phyloP scores from a whole-genome alignment of 768 basidiomycete species.

The Galerina marginata region DNA sequence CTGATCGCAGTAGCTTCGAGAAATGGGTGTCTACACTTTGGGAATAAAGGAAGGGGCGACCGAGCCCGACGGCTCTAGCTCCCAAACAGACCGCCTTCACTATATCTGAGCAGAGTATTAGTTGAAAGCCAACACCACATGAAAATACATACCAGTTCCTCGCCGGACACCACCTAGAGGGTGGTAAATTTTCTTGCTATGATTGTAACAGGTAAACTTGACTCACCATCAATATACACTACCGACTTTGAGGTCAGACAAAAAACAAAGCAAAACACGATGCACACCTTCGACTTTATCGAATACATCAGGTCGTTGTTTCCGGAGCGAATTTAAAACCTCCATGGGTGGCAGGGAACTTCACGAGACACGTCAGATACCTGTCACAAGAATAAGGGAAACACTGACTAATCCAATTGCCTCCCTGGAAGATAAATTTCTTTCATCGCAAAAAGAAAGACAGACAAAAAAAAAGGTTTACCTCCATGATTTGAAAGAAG shows the following conservation, averaged over 20 bases:
- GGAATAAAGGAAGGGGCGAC: constrained; percentile 85
- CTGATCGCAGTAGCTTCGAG: neutral
- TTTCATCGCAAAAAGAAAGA: constrained; percentile 4
- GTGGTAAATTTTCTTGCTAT: constrained; percentile 2
- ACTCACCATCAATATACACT: constrained; percentile 87
- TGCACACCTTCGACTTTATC: constrained; percentile 23
- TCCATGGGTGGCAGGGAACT: constrained; percentile 82
- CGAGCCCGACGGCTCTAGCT: constrained; percentile 85
- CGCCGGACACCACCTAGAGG: constrained; percentile 62
- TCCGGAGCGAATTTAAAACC: constrained; percentile 74
- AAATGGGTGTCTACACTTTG: constrained; percentile 62
- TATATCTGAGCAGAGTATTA: constrained; percentile 56
- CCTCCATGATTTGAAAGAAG: constrained; percentile 93
- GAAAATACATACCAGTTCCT: constrained; percentile 64
- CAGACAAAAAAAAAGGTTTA: constrained; percentile 28
- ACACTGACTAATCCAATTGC: constrained; percentile 77
- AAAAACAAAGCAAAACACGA: neutral
- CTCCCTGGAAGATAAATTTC: constrained; percentile 50
- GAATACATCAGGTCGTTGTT: constrained; percentile 41
- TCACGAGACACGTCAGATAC: constrained; percentile 27
- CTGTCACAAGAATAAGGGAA: constrained; percentile 6
- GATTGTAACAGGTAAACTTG: neutral
- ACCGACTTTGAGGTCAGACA: constrained; percentile 9
- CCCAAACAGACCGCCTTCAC: constrained; percentile 91
- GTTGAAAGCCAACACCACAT: neutral